Base-by-base conservation (phyloP, 768 basidiomycete species). In the Favolaschia claudopus region DNA sequence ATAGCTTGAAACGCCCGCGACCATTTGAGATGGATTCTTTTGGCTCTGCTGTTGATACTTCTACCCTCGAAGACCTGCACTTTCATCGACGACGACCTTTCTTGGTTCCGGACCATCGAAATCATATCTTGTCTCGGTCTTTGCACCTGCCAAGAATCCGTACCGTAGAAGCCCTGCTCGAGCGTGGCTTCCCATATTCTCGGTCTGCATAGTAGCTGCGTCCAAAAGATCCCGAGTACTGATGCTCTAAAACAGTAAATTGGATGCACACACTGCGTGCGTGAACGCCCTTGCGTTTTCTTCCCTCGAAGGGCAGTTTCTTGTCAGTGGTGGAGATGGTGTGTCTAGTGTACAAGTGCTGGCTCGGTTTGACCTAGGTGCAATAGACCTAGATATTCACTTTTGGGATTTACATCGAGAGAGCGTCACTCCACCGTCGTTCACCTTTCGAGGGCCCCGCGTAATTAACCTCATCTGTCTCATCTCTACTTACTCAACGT, bases 301-400 rank as follows among this genome's bases (percentile, higher is more conserved):
- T 2, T 80, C 81, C n/a, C 72, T 79, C 8, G 81, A 83, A 29
- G 87, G 85, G 2, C 77, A 83, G 53, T 88, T 86, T 74, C 69
- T 90, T 36, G 88, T 87, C 3, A 88, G 85, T 65, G 89, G 86
- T 27, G 89, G 89, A 31, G 89, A 90, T 70, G 88, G 87, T 88
- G 71, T 58, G 82, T 67, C 4, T n/a, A n/a, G n/a, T n/a, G n/a
- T n/a, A n/a, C n/a, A n/a, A n/a, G n/a, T n/a, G n/a, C n/a, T n/a
- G n/a, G n/a, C 33, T 45, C 24, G 8, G 37, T 59, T 52, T 38
- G 55, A 49, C 29, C n/a, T 43, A 32, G 31, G 28, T 57, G 12
- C 63, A 50, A 54, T 62, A 89, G 88, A 90, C 72, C 72, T 80
- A 7, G 70, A 76, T 13, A 76, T 89, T 33, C 77, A 78, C 63